A percentile compares a stretch with the other conserved stretches of the same genome.
Evolutionary conservation across 163 green algal species (phyloP).

Genomic region (Chlorella variabilis): DNA sequence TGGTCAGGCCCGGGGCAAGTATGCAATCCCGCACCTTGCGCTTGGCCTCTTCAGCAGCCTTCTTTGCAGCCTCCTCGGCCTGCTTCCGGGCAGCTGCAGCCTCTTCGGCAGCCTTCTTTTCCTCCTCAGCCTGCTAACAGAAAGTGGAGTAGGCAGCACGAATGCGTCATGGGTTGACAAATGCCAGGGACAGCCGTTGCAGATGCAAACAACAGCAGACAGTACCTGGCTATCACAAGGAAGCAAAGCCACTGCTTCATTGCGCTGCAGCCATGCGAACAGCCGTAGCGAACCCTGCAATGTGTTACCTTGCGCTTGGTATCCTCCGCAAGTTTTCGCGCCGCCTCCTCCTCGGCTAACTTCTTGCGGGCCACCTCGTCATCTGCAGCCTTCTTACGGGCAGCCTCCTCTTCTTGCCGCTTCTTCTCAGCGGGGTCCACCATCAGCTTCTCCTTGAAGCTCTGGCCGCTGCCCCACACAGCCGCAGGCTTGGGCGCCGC

Average conservation of each 20-base stretch:
- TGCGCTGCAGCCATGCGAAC: too few relatives aligned
- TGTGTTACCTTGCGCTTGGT: slow-evolving; percentile 19
- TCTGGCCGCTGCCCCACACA: slow-evolving; percentile 17
- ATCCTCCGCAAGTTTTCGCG: neutral
- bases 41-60: neutral
- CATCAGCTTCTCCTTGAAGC: slow-evolving; percentile 23
- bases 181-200: too few relatives aligned
- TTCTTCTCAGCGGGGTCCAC: slow-evolving; percentile 35
- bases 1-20: too few relatives aligned
- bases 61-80: neutral
- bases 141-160: neutral
- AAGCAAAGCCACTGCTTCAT: too few relatives aligned
- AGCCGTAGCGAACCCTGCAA: too few relatives aligned
- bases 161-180: too few relatives aligned
- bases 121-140: neutral
- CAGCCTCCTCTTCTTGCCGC: slow-evolving; percentile 25
- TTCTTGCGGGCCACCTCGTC: slow-evolving; percentile 13
- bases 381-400: slow-evolving; percentile 13
- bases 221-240: too few relatives aligned
- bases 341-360: neutral
- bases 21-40: slow-evolving; percentile 1
- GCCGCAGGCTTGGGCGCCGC: slow-evolving; percentile 1
- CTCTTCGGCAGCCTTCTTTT: neutral
- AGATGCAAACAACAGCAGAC: too few relatives aligned
- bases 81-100: neutral